phyloP scores from a whole-genome alignment of 805 yeast species.

The Candida insectorum region DNA sequence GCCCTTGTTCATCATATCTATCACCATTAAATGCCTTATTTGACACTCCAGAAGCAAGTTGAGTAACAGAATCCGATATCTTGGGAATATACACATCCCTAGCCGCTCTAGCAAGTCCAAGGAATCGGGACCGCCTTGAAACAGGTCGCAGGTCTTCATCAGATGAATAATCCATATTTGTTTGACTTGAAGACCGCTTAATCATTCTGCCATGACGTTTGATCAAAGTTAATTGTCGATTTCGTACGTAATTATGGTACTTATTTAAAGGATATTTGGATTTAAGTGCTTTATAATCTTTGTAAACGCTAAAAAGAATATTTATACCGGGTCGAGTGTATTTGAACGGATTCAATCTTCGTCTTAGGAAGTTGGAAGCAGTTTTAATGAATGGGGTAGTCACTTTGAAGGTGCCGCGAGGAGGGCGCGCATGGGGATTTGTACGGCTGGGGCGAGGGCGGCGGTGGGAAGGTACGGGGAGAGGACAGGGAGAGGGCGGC shows the following conservation, averaged over 20 bases:
- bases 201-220: slow-evolving; percentile 18
- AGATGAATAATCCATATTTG: slow-evolving; percentile 1
- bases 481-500: neutral
- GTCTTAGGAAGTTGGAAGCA: neutral
- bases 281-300: slow-evolving; percentile 26
- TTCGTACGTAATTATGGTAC: slow-evolving; percentile 4
- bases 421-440: neutral
- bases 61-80: slow-evolving; percentile 45
- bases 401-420: neutral
- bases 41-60: slow-evolving; percentile 45
- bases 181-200: neutral
- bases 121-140: slow-evolving; percentile 44
- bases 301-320: slow-evolving; percentile 21
- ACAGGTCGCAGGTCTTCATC: neutral
- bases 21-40: slow-evolving; percentile 24
- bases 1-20: slow-evolving; percentile 25
- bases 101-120: slow-evolving; percentile 52
- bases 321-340: neutral
- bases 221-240: slow-evolving; percentile 9
- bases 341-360: neutral
- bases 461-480: neutral
- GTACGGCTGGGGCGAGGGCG: neutral
- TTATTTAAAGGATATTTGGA: slow-evolving; percentile 13
- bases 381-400: neutral
- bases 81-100: slow-evolving; percentile 57